A percentile compares a stretch with the other conserved stretches of the same genome.
phyloP scores from a whole-genome alignment of 805 yeast genomes.

The Teunomyces cretensis region DNA sequence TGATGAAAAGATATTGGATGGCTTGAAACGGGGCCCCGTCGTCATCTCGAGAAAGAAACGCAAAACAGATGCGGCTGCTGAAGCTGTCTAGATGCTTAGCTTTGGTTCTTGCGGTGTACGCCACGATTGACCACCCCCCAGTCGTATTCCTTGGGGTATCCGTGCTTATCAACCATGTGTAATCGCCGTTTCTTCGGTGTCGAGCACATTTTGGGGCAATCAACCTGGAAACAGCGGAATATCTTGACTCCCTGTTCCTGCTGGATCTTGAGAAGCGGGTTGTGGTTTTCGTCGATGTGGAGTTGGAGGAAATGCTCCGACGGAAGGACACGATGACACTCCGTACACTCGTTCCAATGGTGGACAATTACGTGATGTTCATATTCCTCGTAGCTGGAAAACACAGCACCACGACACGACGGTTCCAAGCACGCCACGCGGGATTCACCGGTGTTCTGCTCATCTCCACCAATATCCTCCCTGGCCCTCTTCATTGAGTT shows the following conservation, averaged over 20 bases:
- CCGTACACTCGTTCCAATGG: slow-evolving; percentile 19
- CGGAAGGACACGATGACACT: slow-evolving; percentile 44
- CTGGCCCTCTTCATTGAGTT: neutral
- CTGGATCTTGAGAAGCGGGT: slow-evolving; percentile 42
- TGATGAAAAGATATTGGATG: slow-evolving; percentile 60
- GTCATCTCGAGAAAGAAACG: slow-evolving; percentile 40
- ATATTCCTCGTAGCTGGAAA: slow-evolving; percentile 5
- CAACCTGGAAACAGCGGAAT: slow-evolving; percentile 41
- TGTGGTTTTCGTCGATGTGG: slow-evolving; percentile 55
- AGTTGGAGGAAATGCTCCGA: slow-evolving; percentile 40
- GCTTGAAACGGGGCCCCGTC: slow-evolving; percentile 61
- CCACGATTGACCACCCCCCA: slow-evolving; percentile 32
- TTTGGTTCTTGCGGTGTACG: slow-evolving; percentile 10
- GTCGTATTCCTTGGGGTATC: slow-evolving; percentile 40
- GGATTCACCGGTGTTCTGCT: neutral
- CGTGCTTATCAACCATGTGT: slow-evolving; percentile 53
- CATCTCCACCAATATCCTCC: neutral
- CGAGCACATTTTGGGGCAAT: slow-evolving; percentile 41
- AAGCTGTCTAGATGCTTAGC: neutral
- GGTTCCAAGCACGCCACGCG: neutral
- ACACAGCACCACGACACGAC: neutral
- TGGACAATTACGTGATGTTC: slow-evolving; percentile 5
- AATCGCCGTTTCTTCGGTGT: slow-evolving; percentile 40
- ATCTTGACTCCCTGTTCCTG: slow-evolving; percentile 40
- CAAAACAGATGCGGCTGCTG: slow-evolving; percentile 15